phyloP scores from a whole-genome alignment of 164 flowering plant species.

The Chimonanthus praecox region DNA sequence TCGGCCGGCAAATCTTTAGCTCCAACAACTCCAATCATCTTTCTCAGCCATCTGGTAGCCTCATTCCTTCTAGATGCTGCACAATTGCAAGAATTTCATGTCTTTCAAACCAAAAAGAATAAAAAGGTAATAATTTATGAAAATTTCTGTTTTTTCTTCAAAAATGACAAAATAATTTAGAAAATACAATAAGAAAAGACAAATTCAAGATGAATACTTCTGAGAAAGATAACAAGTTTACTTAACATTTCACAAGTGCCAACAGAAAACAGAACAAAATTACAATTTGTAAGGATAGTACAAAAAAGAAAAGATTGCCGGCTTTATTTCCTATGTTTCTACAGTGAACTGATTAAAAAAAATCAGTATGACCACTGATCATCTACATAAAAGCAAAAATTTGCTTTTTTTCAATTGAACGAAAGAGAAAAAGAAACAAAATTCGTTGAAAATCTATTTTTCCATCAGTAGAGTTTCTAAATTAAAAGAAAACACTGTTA shows the following conservation, averaged over 20 bases:
- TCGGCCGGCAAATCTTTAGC: slow-evolving; percentile 84
- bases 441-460: neutral
- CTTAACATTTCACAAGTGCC: too few species aligned
- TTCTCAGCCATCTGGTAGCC: slow-evolving; percentile 81
- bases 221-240: too few species aligned
- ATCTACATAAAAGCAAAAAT: neutral
- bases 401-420: neutral
- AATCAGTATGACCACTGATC: too few species aligned
- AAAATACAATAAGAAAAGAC: neutral
- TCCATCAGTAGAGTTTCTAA: neutral
- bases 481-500: too few species aligned
- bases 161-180: neutral
- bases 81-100: neutral
- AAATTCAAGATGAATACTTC: neutral
- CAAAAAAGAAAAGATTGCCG: too few species aligned
- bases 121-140: neutral
- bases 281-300: too few species aligned
- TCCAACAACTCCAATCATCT: slow-evolving; percentile 68
- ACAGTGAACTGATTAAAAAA: too few species aligned
- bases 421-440: neutral
- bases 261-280: neutral
- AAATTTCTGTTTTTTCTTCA: neutral
- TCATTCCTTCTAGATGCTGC: slow-evolving; percentile 73
- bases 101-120: neutral
- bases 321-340: too few species aligned